Evolutionary conservation across 352 stramenopile genomes (phyloP).

Genomic region (Globisporangium viniferum): DNA sequence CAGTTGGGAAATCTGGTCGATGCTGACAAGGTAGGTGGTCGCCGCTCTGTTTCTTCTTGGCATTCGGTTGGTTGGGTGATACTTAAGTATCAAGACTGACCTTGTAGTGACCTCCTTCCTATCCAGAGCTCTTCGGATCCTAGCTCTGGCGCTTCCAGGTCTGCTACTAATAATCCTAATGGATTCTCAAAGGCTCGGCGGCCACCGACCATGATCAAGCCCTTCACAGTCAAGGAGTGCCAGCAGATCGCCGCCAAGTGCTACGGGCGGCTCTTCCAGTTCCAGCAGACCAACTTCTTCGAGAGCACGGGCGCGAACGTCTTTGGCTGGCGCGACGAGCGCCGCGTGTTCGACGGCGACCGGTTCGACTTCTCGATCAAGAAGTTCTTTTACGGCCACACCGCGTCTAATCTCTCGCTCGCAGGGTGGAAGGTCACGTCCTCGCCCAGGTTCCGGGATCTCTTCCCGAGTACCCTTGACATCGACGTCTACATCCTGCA

Average conservation of each 20-base stretch:
- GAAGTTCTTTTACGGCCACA: no score
- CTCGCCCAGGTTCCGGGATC: no score
- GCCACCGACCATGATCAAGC: no score
- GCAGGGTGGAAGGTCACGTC: no score
- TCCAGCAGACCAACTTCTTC: not conserved
- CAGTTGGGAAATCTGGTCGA: not conserved
- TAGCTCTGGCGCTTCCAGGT: not conserved
- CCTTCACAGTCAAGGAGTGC: no score
- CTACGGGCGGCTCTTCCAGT: no score
- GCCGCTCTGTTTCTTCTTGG: not conserved
- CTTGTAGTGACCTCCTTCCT: not conserved
- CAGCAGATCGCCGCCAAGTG: no score
- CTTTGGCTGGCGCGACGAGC: constrained; percentile 52
- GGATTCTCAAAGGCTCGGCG: no score
- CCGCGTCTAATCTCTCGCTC: no score
- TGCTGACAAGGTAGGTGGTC: not conserved
- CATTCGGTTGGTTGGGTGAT: not conserved
- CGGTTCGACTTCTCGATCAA: constrained; percentile 4
- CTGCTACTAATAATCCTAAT: not conserved
- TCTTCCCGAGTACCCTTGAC: no score
- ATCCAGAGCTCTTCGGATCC: not conserved
- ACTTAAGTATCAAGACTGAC: not conserved
- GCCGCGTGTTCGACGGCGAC: constrained; percentile 27
- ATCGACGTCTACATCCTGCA: no score
- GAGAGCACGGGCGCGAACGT: constrained; percentile 39